phyloP scores from a whole-genome alignment of 495 filamentous ascomycete species.

The Bacidia rubella region DNA sequence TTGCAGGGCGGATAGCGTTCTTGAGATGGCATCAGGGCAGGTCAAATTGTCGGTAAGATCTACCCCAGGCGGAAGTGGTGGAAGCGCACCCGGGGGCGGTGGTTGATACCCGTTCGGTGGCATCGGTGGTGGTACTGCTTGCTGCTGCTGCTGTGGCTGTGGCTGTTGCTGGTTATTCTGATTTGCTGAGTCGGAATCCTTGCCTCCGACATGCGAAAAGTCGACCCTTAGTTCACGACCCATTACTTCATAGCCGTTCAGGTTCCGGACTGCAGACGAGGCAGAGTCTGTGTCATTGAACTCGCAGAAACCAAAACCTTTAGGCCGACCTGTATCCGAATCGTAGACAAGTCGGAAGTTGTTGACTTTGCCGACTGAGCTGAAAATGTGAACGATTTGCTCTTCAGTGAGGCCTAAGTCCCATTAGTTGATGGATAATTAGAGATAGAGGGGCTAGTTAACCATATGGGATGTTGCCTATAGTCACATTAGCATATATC shows the following conservation, averaged over 20 bases:
- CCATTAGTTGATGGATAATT: slow-evolving; percentile 11
- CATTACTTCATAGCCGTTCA: slow-evolving; percentile 95
- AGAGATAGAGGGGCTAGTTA: not conserved
- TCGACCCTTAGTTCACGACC: slow-evolving; percentile 87
- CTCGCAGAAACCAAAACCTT: slow-evolving; percentile 93
- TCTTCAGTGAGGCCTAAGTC: slow-evolving; percentile 75
- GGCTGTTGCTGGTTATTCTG: slow-evolving; percentile 25
- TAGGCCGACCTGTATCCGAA: slow-evolving; percentile 84
- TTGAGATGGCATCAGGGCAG: slow-evolving; percentile 80
- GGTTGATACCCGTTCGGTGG: slow-evolving; percentile 18
- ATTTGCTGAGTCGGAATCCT: slow-evolving; percentile 47
- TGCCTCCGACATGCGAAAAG: slow-evolving; percentile 81
- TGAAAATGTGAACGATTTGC: slow-evolving; percentile 83
- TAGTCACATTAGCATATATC: not conserved
- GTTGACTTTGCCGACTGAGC: slow-evolving; percentile 72
- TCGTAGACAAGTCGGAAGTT: slow-evolving; percentile 93
- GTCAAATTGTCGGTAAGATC: slow-evolving; percentile 68
- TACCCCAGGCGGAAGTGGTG: slow-evolving; percentile 70
- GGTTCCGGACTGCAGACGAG: slow-evolving; percentile 84
- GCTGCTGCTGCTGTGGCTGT: not conserved
- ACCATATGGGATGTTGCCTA: slow-evolving; percentile 21
- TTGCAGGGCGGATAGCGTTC: slow-evolving; percentile 72
- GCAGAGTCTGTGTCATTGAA: slow-evolving; percentile 84
- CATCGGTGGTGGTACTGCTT: slow-evolving; percentile 11
- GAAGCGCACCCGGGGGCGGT: slow-evolving; percentile 35